These are phyloP conservation scores for Taiozyma sp. DNA, from an alignment of 1,139 yeast genomes.

Conservation along the genomic window DNA sequence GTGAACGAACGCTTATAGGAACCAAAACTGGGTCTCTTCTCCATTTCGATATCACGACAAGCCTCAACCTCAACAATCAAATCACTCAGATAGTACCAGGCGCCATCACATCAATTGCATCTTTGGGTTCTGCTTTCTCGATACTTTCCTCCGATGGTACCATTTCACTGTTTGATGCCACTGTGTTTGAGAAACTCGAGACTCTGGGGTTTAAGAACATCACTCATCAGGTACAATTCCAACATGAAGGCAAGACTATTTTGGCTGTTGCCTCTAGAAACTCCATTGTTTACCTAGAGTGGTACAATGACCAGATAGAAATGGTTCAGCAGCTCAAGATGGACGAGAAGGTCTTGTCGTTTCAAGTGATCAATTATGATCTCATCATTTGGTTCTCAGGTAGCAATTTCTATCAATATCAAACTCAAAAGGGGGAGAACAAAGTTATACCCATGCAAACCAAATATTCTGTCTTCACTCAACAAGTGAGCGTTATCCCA, in stretches of 20 bases:
- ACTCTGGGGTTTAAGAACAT: constrained; percentile 17
- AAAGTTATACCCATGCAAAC: background rate
- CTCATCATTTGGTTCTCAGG: constrained; percentile 6
- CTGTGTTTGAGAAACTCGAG: constrained; percentile 9
- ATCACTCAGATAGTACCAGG: background rate
- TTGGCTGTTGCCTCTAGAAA: constrained; percentile 12
- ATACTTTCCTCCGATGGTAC: background rate
- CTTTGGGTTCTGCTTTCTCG: background rate
- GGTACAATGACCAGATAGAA: constrained; percentile 9
- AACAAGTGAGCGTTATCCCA: constrained; percentile 1
- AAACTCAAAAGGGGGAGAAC: background rate
- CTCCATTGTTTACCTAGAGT: constrained; percentile 9
- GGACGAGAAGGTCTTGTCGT: constrained; percentile 10
- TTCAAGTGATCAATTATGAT: constrained; percentile 3
- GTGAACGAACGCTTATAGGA: background rate
- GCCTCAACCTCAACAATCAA: background rate
- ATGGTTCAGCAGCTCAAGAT: constrained; percentile 14
- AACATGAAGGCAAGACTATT: background rate
- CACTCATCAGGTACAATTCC: constrained; percentile 1
- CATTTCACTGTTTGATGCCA: constrained; percentile 7
- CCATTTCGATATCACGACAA: background rate
- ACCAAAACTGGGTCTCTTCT: background rate
- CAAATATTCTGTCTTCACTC: constrained; percentile 5
- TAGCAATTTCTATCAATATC: background rate
- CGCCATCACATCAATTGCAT: background rate